Evolutionary conservation across 306 rosid genomes (phyloP).

Genomic region (Lathyrus sativus): DNA sequence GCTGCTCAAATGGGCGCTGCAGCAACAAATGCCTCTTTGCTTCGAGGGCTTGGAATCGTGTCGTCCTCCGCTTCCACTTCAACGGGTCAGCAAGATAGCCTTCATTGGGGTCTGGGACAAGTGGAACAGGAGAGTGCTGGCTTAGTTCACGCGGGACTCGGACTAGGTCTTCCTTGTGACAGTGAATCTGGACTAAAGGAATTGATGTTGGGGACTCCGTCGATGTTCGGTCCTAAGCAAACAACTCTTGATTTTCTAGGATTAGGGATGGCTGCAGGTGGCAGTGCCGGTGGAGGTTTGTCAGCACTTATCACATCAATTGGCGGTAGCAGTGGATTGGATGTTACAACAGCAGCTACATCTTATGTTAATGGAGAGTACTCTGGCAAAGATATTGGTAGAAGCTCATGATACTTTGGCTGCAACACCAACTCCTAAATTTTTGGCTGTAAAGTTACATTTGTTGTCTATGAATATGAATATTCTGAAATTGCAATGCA

Average conservation of each 20-base stretch:
- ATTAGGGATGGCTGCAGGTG: slow-evolving; percentile 89
- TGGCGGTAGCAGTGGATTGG: slow-evolving; percentile 67
- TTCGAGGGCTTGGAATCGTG: slow-evolving; percentile 77
- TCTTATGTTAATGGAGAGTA: slow-evolving; percentile 69
- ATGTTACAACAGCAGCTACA: slow-evolving; percentile 57
- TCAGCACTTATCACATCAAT: slow-evolving; percentile 81
- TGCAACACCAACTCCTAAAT: background rate
- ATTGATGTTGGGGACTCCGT: slow-evolving; percentile 73
- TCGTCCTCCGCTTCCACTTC: slow-evolving; percentile 61
- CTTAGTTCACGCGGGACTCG: slow-evolving; percentile 60
- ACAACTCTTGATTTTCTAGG: slow-evolving; percentile 93
- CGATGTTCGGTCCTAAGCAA: slow-evolving; percentile 83
- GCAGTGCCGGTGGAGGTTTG: slow-evolving; percentile 56
- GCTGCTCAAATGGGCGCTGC: slow-evolving; percentile 95
- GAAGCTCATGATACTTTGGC: slow-evolving; percentile 48
- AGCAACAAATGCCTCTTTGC: slow-evolving; percentile 68
- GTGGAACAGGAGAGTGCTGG: slow-evolving; percentile 50
- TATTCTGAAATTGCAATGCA: slow-evolving; percentile 32
- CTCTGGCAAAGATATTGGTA: slow-evolving; percentile 64
- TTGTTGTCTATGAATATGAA: slow-evolving; percentile 26
- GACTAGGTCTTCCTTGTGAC: slow-evolving; percentile 74
- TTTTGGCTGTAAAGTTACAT: slow-evolving; percentile 24
- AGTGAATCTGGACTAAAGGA: slow-evolving; percentile 75
- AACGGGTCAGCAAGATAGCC: slow-evolving; percentile 49
- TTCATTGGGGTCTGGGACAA: slow-evolving; percentile 61